Percentiles rank a stretch among this genome's conserved stretches.
These are phyloP conservation scores for Exophiala bonariae DNA, from an alignment of 2,329 filamentous ascomycete species.

Conservation along the genomic window DNA sequence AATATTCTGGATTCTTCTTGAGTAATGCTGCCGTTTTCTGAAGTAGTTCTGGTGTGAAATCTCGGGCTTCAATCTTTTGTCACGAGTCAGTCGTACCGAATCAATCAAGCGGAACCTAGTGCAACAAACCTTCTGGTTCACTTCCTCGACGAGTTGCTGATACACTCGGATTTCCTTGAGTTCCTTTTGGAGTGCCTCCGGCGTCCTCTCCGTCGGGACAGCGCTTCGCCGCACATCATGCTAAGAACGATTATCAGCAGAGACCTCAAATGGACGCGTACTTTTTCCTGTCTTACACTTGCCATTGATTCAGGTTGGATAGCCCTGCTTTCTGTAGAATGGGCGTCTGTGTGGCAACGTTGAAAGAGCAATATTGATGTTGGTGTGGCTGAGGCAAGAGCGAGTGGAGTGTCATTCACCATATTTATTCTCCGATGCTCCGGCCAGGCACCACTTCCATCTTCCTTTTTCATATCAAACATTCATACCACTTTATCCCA, in stretches of 20 bases:
- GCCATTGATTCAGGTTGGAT: slow-evolving; percentile 20
- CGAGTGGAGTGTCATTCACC: too few relatives aligned
- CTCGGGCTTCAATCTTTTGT: slow-evolving; percentile 39
- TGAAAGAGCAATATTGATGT: too few relatives aligned
- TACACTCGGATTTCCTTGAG: slow-evolving; percentile 75
- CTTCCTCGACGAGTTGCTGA: slow-evolving; percentile 66
- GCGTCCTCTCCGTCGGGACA: slow-evolving; percentile 59
- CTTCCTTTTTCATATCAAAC: background rate
- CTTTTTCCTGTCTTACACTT: too few relatives aligned
- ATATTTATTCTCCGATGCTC: too few relatives aligned
- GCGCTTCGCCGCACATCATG: slow-evolving; percentile 78
- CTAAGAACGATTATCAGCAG: slow-evolving; percentile 44
- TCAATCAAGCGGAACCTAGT: too few relatives aligned
- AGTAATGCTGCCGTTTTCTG: slow-evolving; percentile 45
- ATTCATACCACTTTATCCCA: background rate
- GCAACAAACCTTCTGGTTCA: slow-evolving; percentile 65
- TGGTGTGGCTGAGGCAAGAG: too few relatives aligned
- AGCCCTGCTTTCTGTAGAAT: too few relatives aligned
- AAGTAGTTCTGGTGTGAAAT: slow-evolving; percentile 44
- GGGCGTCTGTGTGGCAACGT: too few relatives aligned
- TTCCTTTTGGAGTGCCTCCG: slow-evolving; percentile 71
- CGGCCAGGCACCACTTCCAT: background rate
- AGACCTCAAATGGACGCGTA: too few relatives aligned
- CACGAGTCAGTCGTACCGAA: too few relatives aligned
- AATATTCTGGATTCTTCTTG: slow-evolving; percentile 49